phyloP scores from a whole-genome alignment of 1,284 basidiomycete species.

The Inonotus hispidus region DNA sequence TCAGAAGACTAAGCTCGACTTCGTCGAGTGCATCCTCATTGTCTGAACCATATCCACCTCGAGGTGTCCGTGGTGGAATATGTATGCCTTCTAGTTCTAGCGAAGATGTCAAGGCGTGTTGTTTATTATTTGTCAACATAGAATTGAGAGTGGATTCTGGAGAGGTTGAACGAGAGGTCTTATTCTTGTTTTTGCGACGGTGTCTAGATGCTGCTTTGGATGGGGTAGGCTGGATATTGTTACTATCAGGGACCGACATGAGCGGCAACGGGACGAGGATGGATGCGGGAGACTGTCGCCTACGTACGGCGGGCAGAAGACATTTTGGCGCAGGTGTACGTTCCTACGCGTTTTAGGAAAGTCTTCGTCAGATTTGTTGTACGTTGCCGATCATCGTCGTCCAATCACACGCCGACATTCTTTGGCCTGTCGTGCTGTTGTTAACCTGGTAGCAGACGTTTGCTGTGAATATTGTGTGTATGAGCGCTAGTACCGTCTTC shows the following conservation, averaged over 20 bases:
- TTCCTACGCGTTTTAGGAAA: constrained; percentile 8
- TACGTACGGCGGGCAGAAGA: not conserved
- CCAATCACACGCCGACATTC: not conserved
- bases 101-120: constrained; percentile 39
- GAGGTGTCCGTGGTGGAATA: constrained; percentile 59
- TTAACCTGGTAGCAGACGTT: no score
- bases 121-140: constrained; percentile 23
- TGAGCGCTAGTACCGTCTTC: no score
- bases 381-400: not conserved
- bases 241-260: constrained; percentile 16
- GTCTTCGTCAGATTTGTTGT: not conserved
- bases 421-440: no score
- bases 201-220: constrained; percentile 25
- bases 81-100: constrained; percentile 60
- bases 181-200: constrained; percentile 25
- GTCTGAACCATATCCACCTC: constrained; percentile 22
- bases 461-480: no score
- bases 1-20: constrained; percentile 59
- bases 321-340: not conserved
- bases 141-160: constrained; percentile 4
- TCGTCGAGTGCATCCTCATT: constrained; percentile 41
- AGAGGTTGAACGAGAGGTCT: constrained; percentile 6
- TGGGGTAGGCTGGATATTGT: constrained; percentile 20
- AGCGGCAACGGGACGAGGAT: not conserved
- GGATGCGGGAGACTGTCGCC: not conserved